Evolutionary conservation across 208 protist genomes (phyloP).

Genomic region (Trypanosoma conorhini): DNA sequence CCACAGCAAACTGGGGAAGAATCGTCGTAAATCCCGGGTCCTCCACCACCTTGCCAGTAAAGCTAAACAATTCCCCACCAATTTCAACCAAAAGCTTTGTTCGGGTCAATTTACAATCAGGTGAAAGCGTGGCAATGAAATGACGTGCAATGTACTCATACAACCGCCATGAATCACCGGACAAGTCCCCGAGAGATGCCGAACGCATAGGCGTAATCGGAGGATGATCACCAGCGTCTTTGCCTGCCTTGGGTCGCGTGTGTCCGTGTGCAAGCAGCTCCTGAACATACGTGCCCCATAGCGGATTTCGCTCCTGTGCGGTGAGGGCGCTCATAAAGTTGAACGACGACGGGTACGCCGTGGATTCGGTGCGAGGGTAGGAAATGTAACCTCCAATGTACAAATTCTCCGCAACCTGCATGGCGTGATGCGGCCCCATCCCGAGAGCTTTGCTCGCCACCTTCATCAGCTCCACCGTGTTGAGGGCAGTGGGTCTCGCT

Average conservation of each 20-base stretch:
- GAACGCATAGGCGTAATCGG: conserved; percentile 90
- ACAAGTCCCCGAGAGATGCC: conserved; percentile 62
- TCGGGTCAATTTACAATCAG: conserved; percentile 68
- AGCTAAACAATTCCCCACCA: conserved; percentile 73
- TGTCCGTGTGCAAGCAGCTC: conserved; percentile 61
- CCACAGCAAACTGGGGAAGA: conserved; percentile 68
- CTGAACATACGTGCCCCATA: conserved; percentile 79
- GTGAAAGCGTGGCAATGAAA: conserved; percentile 87
- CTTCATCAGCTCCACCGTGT: conserved; percentile 96
- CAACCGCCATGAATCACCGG: conserved; percentile 82
- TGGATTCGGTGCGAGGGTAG: conserved; percentile 97
- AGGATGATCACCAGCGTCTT: conserved; percentile 91
- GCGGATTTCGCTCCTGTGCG: conserved; percentile 48
- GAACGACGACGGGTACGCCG: conserved; percentile 91
- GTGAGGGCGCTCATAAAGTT: conserved; percentile 69
- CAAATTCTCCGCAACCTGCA: conserved; percentile 95
- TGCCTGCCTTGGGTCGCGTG: conserved; percentile 76
- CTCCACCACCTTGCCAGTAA: conserved; percentile 73
- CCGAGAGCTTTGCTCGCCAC: conserved; percentile 78
- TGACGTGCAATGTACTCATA: conserved; percentile 91
- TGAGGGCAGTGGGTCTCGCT: conserved; percentile 86
- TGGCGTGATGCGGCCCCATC: conserved; percentile 92
- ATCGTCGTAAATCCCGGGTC: conserved; percentile 86
- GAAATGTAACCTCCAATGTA: conserved; percentile 98
- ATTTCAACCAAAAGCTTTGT: conserved; percentile 84